Evolutionary conservation across 495 filamentous ascomycete species (phyloP), one percentile per base, ranked within the genome.

Genomic region (Penicillium parvum): DNA sequence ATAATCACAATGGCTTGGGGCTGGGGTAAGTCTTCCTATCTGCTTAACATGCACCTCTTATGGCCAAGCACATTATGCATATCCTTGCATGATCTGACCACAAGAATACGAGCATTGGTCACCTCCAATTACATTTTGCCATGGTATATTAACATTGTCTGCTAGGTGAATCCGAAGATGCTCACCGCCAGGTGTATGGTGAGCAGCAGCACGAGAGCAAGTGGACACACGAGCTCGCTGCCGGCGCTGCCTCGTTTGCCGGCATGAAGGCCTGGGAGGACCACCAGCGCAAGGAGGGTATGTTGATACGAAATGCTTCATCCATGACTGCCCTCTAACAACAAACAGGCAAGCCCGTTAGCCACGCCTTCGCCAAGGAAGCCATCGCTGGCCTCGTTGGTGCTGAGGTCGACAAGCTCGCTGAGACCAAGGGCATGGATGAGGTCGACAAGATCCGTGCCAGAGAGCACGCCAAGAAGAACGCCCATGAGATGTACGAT

Each of bases 241-340:
- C 82, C 55, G 85, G 85, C 35, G 87, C 78, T 33, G 86, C 85
- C 35, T 80, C 85, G 45, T 90, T 90, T 56, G 85, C 79, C 49
- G 86, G 77, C 44, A 83, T 92, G 76, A 87, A 88, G 74, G 66
- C 79, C 11, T 90, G 81, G 61, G 86, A 90, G 65, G 80, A 89
- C 62, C 69, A 80, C 43, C 81, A 88, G 68, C 82, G 83, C 59
- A 73, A 70, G 42, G 71, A 88, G 66, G 85, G 83, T 83, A 74
- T 32, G 71, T 49, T 14, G 2, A 6, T 12, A 21, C 6, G 6
- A 21, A 32, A 11, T 7, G 11, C 9, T 8, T 8, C 0, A 30
- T 20, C 7, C 8, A 12, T 7, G 8, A 7, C 16, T 20, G 32
- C 8, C 3, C 27, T 21, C 25, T 37, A 32, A 41, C 43, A 21